phyloP scores from a whole-genome alignment of 192 early-diverging fungal species.

The Coemansia guatemalensis region DNA sequence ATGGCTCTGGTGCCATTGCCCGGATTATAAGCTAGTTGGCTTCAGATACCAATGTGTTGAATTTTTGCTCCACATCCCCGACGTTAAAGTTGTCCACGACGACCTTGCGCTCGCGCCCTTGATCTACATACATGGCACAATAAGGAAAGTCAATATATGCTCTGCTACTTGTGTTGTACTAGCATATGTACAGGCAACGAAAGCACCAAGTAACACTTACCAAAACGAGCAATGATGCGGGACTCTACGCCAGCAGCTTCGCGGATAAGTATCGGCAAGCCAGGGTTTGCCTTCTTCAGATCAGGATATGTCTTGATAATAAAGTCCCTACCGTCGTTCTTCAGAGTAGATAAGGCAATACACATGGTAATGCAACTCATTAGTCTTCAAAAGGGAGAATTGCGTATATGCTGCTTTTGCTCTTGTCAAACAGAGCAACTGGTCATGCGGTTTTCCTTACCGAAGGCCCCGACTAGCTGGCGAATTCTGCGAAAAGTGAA shows the following conservation, averaged over 20 bases:
- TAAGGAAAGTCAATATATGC: not conserved
- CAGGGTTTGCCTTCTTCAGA: conserved; percentile 85
- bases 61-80: conserved; percentile 68
- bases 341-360: not conserved
- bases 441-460: conserved; percentile 42
- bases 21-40: conserved; percentile 35
- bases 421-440: no score
- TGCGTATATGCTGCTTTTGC: not conserved
- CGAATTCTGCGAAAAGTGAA: conserved; percentile 84
- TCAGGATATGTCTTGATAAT: conserved; percentile 75
- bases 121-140: conserved; percentile 55
- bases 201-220: conserved; percentile 50
- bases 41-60: conserved; percentile 63
- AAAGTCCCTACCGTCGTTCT: conserved; percentile 68
- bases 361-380: not conserved
- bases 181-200: no score
- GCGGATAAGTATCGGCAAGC: conserved; percentile 86
- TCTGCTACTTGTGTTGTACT: no score
- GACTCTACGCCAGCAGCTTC: conserved; percentile 84
- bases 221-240: conserved; percentile 86
- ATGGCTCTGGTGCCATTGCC: no score
- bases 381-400: not conserved
- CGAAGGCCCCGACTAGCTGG: conserved; percentile 76
- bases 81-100: conserved; percentile 71
- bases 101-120: conserved; percentile 78